A percentile compares a stretch with the other conserved stretches of the same genome.
phyloP scores from a whole-genome alignment of 208 protist species.

The Lotmaria passim region DNA sequence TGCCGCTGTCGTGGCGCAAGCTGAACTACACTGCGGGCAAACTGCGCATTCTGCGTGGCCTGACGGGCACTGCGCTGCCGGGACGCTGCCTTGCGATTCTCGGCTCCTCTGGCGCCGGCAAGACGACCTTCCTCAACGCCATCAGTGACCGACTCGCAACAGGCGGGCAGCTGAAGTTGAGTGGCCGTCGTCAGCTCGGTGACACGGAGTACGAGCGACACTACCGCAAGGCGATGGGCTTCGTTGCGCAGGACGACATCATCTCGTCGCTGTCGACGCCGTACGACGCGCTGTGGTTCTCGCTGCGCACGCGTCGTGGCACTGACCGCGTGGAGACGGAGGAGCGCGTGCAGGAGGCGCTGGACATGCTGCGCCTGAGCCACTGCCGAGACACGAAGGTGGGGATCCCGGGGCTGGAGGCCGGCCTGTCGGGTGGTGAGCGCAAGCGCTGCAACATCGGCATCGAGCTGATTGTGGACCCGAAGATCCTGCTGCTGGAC shows the following conservation, averaged over 20 bases:
- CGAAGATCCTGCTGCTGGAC: slow-evolving; percentile 87
- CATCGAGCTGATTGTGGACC: slow-evolving; percentile 89
- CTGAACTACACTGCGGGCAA: slow-evolving; percentile 58
- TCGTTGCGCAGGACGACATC: slow-evolving; percentile 87
- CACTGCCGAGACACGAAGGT: slow-evolving; percentile 76
- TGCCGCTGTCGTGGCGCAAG: slow-evolving; percentile 79
- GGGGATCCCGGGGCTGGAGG: slow-evolving; percentile 66
- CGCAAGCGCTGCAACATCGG: slow-evolving; percentile 89
- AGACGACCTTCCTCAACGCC: slow-evolving; percentile 74
- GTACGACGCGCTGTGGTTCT: slow-evolving; percentile 74
- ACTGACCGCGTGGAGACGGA: slow-evolving; percentile 43
- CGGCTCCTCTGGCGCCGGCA: slow-evolving; percentile 84
- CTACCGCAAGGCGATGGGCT: slow-evolving; percentile 72
- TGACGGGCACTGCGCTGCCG: slow-evolving; percentile 78
- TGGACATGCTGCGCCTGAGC: slow-evolving; percentile 68
- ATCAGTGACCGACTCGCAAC: slow-evolving; percentile 69
- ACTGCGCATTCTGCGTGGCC: slow-evolving; percentile 61
- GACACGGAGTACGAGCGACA: slow-evolving; percentile 61
- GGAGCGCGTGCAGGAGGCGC: slow-evolving; percentile 60
- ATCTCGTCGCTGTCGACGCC: slow-evolving; percentile 69
- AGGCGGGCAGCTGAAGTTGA: slow-evolving; percentile 41
- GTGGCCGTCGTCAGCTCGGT: slow-evolving; percentile 65
- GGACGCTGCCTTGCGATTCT: slow-evolving; percentile 81
- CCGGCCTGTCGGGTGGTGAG: slow-evolving; percentile 88
- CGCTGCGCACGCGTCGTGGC: slow-evolving; percentile 73